A percentile compares a stretch with the other conserved stretches of the same genome.
These are phyloP conservation scores for Asterophora lycoperdoides DNA, from an alignment of 768 basidiomycete species.

Conservation along the genomic window DNA sequence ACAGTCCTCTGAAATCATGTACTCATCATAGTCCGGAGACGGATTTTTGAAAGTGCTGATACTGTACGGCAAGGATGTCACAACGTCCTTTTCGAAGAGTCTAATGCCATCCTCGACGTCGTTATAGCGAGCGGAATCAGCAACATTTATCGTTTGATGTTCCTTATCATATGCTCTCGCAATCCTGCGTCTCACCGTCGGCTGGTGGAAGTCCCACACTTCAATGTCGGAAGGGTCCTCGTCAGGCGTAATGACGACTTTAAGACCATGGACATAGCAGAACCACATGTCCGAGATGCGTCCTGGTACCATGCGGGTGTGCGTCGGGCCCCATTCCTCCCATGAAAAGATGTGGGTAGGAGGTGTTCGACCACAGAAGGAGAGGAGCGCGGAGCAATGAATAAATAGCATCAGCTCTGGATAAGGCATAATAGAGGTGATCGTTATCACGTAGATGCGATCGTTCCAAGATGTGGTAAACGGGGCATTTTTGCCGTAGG, in stretches of 20 bases:
- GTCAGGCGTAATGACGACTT: not conserved
- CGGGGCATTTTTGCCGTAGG: not conserved
- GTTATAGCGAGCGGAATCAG: not conserved
- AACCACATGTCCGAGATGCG: conserved; percentile 7
- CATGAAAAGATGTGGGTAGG: not conserved
- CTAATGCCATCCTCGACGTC: not conserved
- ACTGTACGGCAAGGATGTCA: conserved; percentile 5
- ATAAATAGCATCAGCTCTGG: conserved; percentile 1
- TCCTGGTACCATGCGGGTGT: conserved; percentile 2
- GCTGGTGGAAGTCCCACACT: conserved; percentile 8
- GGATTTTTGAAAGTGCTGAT: conserved; percentile 2
- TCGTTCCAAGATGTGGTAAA: conserved; percentile 8
- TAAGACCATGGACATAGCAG: conserved; percentile 12
- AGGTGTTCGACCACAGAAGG: not conserved
- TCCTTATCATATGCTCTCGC: not conserved
- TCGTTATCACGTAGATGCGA: conserved; percentile 7
- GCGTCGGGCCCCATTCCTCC: conserved; percentile 5
- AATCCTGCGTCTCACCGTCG: not conserved
- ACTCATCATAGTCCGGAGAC: not conserved
- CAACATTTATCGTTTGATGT: not conserved
- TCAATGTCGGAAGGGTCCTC: not conserved
- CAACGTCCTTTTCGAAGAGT: not conserved
- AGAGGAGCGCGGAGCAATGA: conserved; percentile 2
- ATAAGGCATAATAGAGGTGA: not conserved
- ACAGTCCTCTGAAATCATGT: conserved; percentile 11